Conservation (phyloP, 208 protist genomes). For the Herpetomonas tarakana region DNA sequence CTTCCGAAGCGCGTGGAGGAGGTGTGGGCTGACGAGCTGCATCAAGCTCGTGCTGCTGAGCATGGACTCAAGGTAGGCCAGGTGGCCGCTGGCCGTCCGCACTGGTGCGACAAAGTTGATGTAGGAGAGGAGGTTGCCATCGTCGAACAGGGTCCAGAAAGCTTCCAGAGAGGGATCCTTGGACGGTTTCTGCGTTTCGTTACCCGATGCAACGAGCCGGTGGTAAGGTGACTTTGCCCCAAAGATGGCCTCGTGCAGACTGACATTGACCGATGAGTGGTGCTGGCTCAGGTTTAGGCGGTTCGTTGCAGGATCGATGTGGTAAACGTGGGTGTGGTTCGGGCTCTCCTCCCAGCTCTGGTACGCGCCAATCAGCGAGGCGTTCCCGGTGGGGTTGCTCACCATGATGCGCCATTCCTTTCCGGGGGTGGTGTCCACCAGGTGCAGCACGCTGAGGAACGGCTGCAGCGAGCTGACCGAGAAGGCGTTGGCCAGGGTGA, state of each 20-base stretch:
- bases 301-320: not conserved
- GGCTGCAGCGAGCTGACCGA: slow-evolving; percentile 14
- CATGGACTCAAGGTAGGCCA: slow-evolving; percentile 14
- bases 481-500: slow-evolving; percentile 27
- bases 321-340: not conserved
- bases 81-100: not conserved
- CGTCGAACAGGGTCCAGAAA: slow-evolving; percentile 6
- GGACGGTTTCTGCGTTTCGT: not conserved
- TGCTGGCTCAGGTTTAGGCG: not conserved
- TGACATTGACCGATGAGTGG: not conserved
- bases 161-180: not conserved
- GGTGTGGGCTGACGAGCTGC: slow-evolving; percentile 8
- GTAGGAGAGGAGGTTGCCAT: not conserved
- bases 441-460: slow-evolving; percentile 16
- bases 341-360: not conserved
- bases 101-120: slow-evolving; percentile 14
- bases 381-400: not conserved
- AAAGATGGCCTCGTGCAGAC: not conserved
- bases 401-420: not conserved
- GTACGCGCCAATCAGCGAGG: not conserved
- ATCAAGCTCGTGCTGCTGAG: slow-evolving; percentile 13
- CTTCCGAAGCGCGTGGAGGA: slow-evolving; percentile 24
- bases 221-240: not conserved
- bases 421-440: not conserved
- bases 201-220: not conserved